phyloP scores from a whole-genome alignment of 73 alveolate species.

The Blepharisma japonicum region DNA sequence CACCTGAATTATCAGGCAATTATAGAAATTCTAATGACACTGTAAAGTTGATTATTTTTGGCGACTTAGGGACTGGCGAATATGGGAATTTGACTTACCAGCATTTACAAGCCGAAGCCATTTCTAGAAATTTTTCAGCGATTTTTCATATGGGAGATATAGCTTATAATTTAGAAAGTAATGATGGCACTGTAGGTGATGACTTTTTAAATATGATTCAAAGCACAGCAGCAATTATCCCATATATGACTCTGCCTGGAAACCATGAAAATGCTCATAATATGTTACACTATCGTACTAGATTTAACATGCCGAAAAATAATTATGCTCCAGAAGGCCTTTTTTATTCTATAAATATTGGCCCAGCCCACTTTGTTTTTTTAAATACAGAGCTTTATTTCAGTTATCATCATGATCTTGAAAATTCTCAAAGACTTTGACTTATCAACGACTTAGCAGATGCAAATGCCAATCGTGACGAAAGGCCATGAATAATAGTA shows the following conservation, averaged over 20 bases:
- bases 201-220: neutral
- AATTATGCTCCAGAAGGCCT: neutral
- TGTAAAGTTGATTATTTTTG: neutral
- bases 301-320: conserved; percentile 21
- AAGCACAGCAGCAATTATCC: neutral
- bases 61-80: conserved; percentile 9
- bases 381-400: neutral
- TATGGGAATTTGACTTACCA: neutral
- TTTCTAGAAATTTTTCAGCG: neutral
- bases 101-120: neutral
- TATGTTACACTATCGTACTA: neutral
- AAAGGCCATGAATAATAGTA: neutral
- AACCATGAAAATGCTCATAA: conserved; percentile 8
- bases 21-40: too few species aligned
- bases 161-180: neutral
- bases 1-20: neutral
- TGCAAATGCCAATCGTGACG: neutral
- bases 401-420: neutral
- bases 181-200: neutral
- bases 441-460: neutral
- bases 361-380: neutral
- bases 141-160: conserved; percentile 1
- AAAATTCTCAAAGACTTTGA: neutral
- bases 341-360: neutral
- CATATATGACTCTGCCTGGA: conserved; percentile 15